phyloP scores from a whole-genome alignment of 768 basidiomycete species.

The Mycena rebaudengoi region DNA sequence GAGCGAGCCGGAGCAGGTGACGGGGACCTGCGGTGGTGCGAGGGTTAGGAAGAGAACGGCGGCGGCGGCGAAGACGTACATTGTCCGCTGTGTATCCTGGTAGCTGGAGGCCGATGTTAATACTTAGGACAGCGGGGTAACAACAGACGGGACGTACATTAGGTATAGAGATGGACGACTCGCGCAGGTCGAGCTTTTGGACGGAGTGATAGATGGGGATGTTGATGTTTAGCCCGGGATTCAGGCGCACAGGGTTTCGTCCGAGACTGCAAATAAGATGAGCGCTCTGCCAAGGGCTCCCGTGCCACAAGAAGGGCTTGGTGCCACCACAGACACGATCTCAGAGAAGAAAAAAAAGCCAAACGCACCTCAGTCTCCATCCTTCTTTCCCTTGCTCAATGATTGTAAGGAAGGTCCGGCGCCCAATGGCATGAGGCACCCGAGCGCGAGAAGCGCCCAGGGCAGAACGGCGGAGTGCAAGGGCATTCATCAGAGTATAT shows the following conservation, averaged over 20 bases:
- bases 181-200: slow-evolving; percentile 55
- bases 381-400: slow-evolving; percentile 62
- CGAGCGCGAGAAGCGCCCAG: slow-evolving; percentile 18
- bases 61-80: no score
- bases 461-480: slow-evolving; percentile 15
- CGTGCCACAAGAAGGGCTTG: not conserved
- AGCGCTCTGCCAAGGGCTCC: no score
- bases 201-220: slow-evolving; percentile 57
- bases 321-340: not conserved
- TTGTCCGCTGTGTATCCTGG: slow-evolving; percentile 47
- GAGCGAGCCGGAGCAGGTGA: slow-evolving; percentile 60
- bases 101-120: slow-evolving; percentile 29
- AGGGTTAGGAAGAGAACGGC: no score
- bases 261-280: slow-evolving; percentile 47
- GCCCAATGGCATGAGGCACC: not conserved
- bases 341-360: not conserved
- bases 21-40: no score
- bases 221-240: slow-evolving; percentile 54
- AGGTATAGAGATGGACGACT: slow-evolving; percentile 55
- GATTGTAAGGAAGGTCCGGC: slow-evolving; percentile 54
- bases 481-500: slow-evolving; percentile 27
- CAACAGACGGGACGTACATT: slow-evolving; percentile 40
- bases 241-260: slow-evolving; percentile 51
- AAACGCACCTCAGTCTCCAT: slow-evolving; percentile 54
- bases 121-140: not conserved